Evolutionary conservation across 371 early-diverging fungal species (phyloP).

Genomic region (Lichtheimia ornata): DNA sequence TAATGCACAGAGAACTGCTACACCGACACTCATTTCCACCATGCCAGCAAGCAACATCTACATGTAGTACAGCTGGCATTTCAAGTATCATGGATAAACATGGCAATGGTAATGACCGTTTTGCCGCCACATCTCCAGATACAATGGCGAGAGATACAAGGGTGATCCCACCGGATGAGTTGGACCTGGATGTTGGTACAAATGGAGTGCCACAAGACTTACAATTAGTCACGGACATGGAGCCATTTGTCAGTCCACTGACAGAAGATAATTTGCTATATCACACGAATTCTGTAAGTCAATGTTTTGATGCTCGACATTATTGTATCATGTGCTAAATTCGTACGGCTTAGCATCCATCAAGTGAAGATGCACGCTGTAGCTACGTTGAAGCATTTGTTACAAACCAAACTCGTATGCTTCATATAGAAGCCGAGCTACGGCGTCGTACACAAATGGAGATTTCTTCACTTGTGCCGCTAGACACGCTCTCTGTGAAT

Average conservation of each 20-base stretch:
- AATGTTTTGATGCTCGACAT: background rate
- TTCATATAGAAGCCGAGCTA: conserved; percentile 15
- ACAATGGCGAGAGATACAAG: too few species aligned
- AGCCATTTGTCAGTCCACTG: conserved; percentile 21
- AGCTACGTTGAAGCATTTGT: conserved; percentile 5
- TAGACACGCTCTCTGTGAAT: conserved; percentile 9
- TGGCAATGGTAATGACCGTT: too few species aligned
- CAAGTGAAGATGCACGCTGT: conserved; percentile 1
- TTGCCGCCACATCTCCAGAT: too few species aligned
- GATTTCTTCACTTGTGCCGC: conserved; percentile 14
- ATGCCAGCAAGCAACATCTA: background rate
- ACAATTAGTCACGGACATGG: background rate
- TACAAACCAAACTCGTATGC: conserved; percentile 6
- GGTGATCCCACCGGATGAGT: too few species aligned
- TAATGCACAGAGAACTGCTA: background rate
- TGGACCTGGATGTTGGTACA: too few species aligned
- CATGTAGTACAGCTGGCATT: too few species aligned
- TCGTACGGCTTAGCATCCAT: background rate
- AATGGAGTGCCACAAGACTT: too few species aligned
- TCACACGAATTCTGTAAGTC: conserved; percentile 19
- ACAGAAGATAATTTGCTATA: conserved; percentile 19
- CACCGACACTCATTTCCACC: conserved; percentile 9
- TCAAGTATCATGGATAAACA: too few species aligned
- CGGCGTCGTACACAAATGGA: conserved; percentile 11
- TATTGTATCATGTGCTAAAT: too few species aligned